These are phyloP conservation scores for Phytophthora kernoviae DNA, from an alignment of 352 stramenopile species.

Conservation along the genomic window DNA sequence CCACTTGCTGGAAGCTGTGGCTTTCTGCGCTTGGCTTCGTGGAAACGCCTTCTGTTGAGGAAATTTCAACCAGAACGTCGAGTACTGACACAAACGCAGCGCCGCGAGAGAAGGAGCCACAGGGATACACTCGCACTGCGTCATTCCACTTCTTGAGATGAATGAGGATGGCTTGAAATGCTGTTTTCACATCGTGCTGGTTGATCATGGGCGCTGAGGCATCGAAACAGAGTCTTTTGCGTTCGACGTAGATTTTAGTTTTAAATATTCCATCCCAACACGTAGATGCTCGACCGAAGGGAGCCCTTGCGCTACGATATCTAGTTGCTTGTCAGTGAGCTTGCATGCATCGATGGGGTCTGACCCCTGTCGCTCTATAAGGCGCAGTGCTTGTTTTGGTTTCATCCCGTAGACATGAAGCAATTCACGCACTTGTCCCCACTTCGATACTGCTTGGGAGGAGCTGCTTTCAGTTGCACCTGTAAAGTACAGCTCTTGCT, in stretches of 20 bases:
- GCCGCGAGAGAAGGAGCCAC: conserved; percentile 72
- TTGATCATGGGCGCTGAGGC: conserved; percentile 43
- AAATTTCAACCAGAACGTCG: conserved; percentile 62
- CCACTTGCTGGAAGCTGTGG: conserved; percentile 35
- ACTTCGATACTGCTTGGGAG: conserved; percentile 30
- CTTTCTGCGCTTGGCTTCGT: background rate
- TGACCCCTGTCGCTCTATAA: conserved; percentile 27
- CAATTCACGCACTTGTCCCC: conserved; percentile 35
- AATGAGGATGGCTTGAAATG: conserved; percentile 65
- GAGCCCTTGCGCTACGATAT: conserved; percentile 21
- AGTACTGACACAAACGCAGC: conserved; percentile 75
- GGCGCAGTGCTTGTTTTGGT: conserved; percentile 32
- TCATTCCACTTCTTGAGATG: conserved; percentile 63
- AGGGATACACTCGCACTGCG: conserved; percentile 64
- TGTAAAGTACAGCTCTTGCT: conserved; percentile 63
- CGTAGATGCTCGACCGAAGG: conserved; percentile 30
- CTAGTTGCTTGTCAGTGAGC: conserved; percentile 34
- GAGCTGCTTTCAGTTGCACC: conserved; percentile 18
- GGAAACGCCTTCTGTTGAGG: background rate
- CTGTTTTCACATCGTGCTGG: conserved; percentile 67
- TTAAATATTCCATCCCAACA: conserved; percentile 48
- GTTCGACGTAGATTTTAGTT: background rate
- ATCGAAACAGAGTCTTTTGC: background rate
- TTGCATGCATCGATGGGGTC: conserved; percentile 6
- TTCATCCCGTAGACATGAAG: conserved; percentile 67